Evolutionary conservation across 164 flowering plant species (phyloP).

Genomic region (Malania oleifera): DNA sequence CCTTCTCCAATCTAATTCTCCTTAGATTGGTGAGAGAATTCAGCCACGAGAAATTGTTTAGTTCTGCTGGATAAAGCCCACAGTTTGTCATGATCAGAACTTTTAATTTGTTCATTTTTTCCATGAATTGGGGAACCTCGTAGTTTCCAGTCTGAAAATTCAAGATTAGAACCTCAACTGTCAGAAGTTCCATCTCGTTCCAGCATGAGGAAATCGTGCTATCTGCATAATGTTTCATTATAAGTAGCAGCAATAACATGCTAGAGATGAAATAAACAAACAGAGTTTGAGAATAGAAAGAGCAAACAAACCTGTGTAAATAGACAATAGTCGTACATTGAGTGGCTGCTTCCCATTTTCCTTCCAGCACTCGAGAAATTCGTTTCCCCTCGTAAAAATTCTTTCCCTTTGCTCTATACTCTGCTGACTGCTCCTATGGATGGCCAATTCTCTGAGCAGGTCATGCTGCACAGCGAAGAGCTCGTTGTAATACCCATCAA

Average conservation of each 20-base stretch:
- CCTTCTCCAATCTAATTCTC: too few species aligned
- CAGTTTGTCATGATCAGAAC: slow-evolving; percentile 18
- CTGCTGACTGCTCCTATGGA: slow-evolving; percentile 21
- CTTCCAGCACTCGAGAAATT: slow-evolving; percentile 22
- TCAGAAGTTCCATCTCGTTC: slow-evolving; percentile 18
- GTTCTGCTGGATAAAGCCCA: slow-evolving; percentile 13
- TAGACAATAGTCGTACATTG: slow-evolving; percentile 30
- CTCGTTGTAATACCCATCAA: slow-evolving; percentile 23
- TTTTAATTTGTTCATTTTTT: slow-evolving; percentile 22
- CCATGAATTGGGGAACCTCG: slow-evolving; percentile 22
- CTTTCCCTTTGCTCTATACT: slow-evolving; percentile 22
- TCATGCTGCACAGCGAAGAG: slow-evolving; percentile 38
- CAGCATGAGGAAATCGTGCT: slow-evolving; percentile 26
- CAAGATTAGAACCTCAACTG: slow-evolving; percentile 27
- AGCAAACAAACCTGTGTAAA: slow-evolving; percentile 33
- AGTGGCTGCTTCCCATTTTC: slow-evolving; percentile 11
- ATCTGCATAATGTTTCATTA: background rate
- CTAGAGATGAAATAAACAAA: too few species aligned
- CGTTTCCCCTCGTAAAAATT: slow-evolving; percentile 22
- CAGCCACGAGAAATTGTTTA: too few species aligned
- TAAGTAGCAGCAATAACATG: too few species aligned
- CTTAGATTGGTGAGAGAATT: too few species aligned
- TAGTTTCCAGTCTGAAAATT: slow-evolving; percentile 17
- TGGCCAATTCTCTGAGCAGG: slow-evolving; percentile 41
- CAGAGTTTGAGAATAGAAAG: too few species aligned